Conservation (phyloP, 2,329 filamentous ascomycete genomes). For the Colletotrichum sp. region DNA sequence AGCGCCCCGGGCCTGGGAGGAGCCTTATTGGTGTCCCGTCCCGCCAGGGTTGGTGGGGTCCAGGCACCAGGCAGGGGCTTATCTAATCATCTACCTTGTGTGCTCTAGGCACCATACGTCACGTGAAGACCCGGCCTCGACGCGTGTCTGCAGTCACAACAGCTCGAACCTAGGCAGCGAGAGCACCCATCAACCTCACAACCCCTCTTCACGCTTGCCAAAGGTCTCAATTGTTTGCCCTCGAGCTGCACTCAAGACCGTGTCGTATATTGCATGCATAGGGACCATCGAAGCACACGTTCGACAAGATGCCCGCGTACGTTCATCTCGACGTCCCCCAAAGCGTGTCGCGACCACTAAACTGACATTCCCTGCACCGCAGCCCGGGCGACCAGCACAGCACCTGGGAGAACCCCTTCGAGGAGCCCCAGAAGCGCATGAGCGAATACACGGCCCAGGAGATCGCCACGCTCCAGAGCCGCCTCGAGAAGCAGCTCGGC, state of each 20-base stretch:
- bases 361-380: slow-evolving; percentile 21
- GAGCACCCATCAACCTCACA: not conserved
- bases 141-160: not conserved
- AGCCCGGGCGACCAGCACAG: slow-evolving; percentile 74
- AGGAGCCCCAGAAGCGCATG: slow-evolving; percentile 71
- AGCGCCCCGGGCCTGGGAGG: not conserved
- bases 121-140: slow-evolving; percentile 22
- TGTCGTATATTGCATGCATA: not conserved
- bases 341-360: not conserved
- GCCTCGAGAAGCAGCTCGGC: slow-evolving; percentile 90
- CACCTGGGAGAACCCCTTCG: slow-evolving; percentile 77
- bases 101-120: not conserved
- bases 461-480: slow-evolving; percentile 84
- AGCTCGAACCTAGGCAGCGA: not conserved
- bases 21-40: not conserved
- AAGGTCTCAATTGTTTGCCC: not conserved
- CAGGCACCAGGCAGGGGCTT: not conserved
- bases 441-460: slow-evolving; percentile 87
- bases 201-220: not conserved
- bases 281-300: not conserved
- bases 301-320: slow-evolving; percentile 49
- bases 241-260: not conserved
- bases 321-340: slow-evolving; percentile 20
- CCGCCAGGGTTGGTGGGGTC: not conserved
- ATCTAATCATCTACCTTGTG: not conserved